A percentile compares a stretch with the other conserved stretches of the same genome.
phyloP scores from a whole-genome alignment of 2,329 filamentous ascomycete genomes.

The Acrocalymma vagum region DNA sequence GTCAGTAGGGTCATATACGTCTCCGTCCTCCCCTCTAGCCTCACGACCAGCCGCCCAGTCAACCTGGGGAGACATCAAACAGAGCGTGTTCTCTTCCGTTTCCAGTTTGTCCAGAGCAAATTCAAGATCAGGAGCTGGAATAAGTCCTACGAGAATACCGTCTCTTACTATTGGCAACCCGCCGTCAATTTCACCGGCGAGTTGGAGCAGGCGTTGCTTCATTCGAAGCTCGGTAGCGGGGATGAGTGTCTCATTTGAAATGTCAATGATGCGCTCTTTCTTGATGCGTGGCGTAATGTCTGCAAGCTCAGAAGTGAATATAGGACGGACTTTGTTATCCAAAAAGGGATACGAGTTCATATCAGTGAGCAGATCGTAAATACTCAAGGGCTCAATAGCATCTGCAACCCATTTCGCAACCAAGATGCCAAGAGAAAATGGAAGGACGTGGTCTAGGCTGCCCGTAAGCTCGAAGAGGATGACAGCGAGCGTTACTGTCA shows the following conservation, averaged over 20 bases:
- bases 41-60: slow-evolving; percentile 46
- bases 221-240: slow-evolving; percentile 77
- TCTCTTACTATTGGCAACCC: slow-evolving; percentile 86
- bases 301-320: slow-evolving; percentile 87
- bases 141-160: slow-evolving; percentile 83
- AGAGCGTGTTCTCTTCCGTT: slow-evolving; percentile 76
- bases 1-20: slow-evolving; percentile 72
- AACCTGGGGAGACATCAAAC: slow-evolving; percentile 80
- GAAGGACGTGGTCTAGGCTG: slow-evolving; percentile 91
- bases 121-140: slow-evolving; percentile 92
- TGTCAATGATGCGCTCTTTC: slow-evolving; percentile 84
- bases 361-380: slow-evolving; percentile 93
- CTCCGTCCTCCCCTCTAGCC: slow-evolving; percentile 62
- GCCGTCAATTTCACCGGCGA: slow-evolving; percentile 88
- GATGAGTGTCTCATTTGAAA: slow-evolving; percentile 82
- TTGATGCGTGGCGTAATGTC: slow-evolving; percentile 84
- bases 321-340: slow-evolving; percentile 92
- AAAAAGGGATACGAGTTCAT: slow-evolving; percentile 98
- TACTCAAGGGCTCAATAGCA: slow-evolving; percentile 90
- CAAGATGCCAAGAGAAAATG: slow-evolving; percentile 89
- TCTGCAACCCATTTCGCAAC: slow-evolving; percentile 99
- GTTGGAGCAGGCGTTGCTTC: slow-evolving; percentile 84
- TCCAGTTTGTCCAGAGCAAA: slow-evolving; percentile 87
- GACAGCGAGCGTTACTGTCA: slow-evolving; percentile 92
- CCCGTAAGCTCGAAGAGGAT: slow-evolving; percentile 97